A percentile compares a stretch with the other conserved stretches of the same genome.
These are phyloP conservation scores for Termitomyces sp. DNA, from an alignment of 768 basidiomycete species.

Conservation along the genomic window DNA sequence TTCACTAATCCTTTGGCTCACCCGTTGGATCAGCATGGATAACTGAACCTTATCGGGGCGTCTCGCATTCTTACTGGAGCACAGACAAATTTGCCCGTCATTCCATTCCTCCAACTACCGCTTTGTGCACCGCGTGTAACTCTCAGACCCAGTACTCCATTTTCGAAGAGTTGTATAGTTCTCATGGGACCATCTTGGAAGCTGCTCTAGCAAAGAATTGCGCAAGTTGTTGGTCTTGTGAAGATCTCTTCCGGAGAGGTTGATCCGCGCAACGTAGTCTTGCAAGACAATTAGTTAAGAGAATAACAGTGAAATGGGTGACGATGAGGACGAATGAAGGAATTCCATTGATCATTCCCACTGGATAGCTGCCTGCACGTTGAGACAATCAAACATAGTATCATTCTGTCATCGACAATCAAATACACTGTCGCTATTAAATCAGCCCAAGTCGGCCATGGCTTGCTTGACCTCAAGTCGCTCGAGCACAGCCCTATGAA, in stretches of 20 bases:
- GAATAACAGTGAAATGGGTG: neutral
- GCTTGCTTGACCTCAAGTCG: conserved; percentile 70
- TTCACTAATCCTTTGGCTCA: conserved; percentile 1
- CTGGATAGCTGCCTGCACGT: too few relatives aligned
- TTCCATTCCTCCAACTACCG: conserved; percentile 51
- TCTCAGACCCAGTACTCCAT: conserved; percentile 3
- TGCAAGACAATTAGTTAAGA: conserved; percentile 34
- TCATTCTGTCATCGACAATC: too few relatives aligned
- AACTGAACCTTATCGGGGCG: conserved; percentile 65
- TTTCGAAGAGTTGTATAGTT: conserved; percentile 30
- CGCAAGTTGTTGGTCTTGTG: conserved; percentile 57
- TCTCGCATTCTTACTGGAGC: conserved; percentile 85
- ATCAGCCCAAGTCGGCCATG: conserved; percentile 38
- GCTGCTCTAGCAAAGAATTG: conserved; percentile 57
- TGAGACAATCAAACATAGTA: too few relatives aligned
- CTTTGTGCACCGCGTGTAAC: too few relatives aligned
- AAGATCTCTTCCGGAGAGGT: conserved; percentile 31
- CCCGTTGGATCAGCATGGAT: conserved; percentile 49
- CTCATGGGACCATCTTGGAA: conserved; percentile 46
- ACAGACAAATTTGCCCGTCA: conserved; percentile 69
- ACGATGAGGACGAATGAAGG: conserved; percentile 16
- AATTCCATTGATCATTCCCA: too few relatives aligned
- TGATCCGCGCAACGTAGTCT: conserved; percentile 32
- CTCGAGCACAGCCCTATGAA: conserved; percentile 73
- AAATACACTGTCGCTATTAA: neutral